Evolutionary conservation across 805 yeast species (phyloP).

Genomic region (Wickerhamomyces canadensis): DNA sequence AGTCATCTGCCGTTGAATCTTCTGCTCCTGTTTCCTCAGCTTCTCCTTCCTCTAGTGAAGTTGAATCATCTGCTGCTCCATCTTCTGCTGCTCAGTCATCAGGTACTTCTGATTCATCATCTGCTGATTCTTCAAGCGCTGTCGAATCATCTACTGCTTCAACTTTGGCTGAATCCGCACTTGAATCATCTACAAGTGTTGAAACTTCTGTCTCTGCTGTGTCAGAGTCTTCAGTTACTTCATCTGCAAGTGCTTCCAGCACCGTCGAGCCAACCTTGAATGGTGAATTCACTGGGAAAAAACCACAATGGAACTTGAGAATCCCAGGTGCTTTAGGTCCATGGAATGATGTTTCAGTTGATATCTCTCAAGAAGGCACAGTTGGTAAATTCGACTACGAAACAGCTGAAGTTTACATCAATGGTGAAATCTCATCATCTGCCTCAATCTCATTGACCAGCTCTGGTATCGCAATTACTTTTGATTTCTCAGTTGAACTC

Average conservation of each 20-base stretch:
- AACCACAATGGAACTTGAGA: constrained; percentile 11
- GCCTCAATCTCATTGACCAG: constrained; percentile 2
- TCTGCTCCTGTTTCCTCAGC: neutral
- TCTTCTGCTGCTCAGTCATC: neutral
- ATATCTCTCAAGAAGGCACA: constrained; percentile 2
- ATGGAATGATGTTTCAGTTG: constrained; percentile 12
- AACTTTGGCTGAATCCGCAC: constrained; percentile 1
- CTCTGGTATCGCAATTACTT: constrained; percentile 5
- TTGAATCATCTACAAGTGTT: neutral
- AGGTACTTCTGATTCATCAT: neutral
- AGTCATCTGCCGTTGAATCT: too few species aligned
- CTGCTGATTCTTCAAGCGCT: neutral
- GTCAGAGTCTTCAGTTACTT: neutral
- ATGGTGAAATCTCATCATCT: constrained; percentile 4
- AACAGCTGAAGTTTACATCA: constrained; percentile 6
- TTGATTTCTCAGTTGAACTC: constrained; percentile 4
- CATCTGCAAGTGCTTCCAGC: constrained; percentile 1
- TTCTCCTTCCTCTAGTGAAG: neutral
- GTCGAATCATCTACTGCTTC: neutral
- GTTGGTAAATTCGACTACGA: constrained; percentile 9
- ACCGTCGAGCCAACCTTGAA: constrained; percentile 2
- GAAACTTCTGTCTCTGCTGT: constrained; percentile 1
- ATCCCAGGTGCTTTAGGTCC: constrained; percentile 20
- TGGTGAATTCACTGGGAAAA: constrained; percentile 8
- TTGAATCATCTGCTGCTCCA: too few species aligned